phyloP scores from a whole-genome alignment of 2,329 filamentous ascomycete species.

The Ceratocystis colombiana region DNA sequence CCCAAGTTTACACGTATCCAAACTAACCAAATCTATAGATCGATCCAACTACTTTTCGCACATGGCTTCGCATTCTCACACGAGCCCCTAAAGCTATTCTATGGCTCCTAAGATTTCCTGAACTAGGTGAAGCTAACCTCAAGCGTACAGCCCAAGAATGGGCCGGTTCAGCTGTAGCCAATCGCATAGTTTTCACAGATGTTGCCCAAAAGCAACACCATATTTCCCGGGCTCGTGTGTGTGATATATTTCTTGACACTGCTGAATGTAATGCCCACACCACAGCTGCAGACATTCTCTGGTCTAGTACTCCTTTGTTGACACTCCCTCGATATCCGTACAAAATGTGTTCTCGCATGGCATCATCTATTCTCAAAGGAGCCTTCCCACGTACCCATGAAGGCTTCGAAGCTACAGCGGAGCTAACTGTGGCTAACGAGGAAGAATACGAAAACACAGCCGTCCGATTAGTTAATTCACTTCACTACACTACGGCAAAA shows the following conservation, averaged over 20 bases:
- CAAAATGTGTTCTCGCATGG: conserved; percentile 99
- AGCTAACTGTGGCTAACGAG: conserved; percentile 70
- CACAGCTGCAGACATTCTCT: conserved; percentile 89
- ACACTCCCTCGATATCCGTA: conserved; percentile 87
- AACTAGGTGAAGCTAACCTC: conserved; percentile 79
- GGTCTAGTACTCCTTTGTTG: conserved; percentile 87
- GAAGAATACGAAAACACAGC: conserved; percentile 75
- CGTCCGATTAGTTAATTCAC: conserved; percentile 52
- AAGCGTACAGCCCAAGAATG: conserved; percentile 68
- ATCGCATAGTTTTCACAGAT: conserved; percentile 85
- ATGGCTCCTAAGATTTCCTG: conserved; percentile 94
- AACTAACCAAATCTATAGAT: conserved; percentile 49
- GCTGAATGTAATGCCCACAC: conserved; percentile 98
- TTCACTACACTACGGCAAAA: conserved; percentile 46
- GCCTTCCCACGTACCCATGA: conserved; percentile 64
- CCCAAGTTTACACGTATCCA: background rate
- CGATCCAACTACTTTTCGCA: conserved; percentile 90
- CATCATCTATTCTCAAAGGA: conserved; percentile 83
- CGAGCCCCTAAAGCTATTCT: conserved; percentile 77
- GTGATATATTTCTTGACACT: conserved; percentile 92
- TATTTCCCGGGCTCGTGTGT: conserved; percentile 81
- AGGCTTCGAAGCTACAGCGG: conserved; percentile 57
- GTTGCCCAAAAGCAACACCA: conserved; percentile 92
- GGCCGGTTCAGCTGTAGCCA: conserved; percentile 77
- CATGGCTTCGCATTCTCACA: conserved; percentile 85